A percentile compares a stretch with the other conserved stretches of the same genome.
Evolutionary conservation across 352 stramenopile genomes (phyloP).

Genomic region (Phytophthora cryptogea): DNA sequence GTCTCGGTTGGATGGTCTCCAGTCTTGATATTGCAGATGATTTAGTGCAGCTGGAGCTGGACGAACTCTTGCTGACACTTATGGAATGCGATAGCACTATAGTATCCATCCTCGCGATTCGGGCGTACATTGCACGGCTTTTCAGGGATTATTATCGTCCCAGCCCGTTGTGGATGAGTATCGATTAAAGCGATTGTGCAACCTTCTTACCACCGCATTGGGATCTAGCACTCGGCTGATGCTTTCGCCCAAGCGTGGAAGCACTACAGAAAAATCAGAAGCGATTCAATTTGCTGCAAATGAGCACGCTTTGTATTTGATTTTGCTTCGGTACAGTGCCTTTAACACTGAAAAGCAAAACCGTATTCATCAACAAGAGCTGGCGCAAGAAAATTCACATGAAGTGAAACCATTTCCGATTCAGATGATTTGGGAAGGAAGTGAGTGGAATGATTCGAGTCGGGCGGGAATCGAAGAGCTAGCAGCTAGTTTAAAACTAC

Average conservation of each 20-base stretch:
- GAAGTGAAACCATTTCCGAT: not conserved
- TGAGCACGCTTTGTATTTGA: not conserved
- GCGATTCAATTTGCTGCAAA: constrained; percentile 22
- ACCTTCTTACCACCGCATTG: constrained; percentile 21
- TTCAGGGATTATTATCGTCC: constrained; percentile 21
- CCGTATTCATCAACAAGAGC: constrained; percentile 1
- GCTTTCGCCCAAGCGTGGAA: constrained; percentile 14
- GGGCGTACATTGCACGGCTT: constrained; percentile 3
- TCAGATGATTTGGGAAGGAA: constrained; percentile 9
- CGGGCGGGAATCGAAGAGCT: constrained; percentile 17
- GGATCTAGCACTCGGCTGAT: constrained; percentile 7
- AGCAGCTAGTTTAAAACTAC: constrained; percentile 12
- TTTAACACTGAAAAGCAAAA: constrained; percentile 12
- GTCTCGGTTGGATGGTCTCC: constrained; percentile 23
- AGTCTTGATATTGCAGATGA: constrained; percentile 19
- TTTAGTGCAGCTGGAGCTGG: constrained; percentile 19
- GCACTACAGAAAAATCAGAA: constrained; percentile 7
- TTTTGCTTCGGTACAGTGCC: constrained; percentile 7
- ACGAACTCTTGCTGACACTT: constrained; percentile 23
- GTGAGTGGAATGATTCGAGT: constrained; percentile 19
- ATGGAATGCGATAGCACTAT: constrained; percentile 13
- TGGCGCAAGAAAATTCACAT: constrained; percentile 10
- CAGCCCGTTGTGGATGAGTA: constrained; percentile 8
- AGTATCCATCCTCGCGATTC: constrained; percentile 19
- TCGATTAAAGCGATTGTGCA: constrained; percentile 19